A percentile compares a stretch with the other conserved stretches of the same genome.
These are phyloP conservation scores for Candida odintsovae DNA, from an alignment of 805 yeast genomes.

Conservation along the genomic window DNA sequence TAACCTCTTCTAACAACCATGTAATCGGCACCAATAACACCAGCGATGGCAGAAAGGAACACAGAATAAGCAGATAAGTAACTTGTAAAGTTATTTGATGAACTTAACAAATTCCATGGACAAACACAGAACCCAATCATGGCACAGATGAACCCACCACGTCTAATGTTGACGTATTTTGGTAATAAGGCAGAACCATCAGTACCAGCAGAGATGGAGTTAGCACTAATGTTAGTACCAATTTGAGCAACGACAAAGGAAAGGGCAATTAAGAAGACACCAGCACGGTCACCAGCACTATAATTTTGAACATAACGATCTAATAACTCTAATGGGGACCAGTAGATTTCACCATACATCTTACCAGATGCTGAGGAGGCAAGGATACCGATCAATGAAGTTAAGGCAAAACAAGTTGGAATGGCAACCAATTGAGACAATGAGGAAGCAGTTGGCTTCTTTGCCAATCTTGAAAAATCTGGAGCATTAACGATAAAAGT, in stretches of 20 bases:
- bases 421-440: slow-evolving; percentile 59
- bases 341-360: slow-evolving; percentile 62
- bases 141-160: slow-evolving; percentile 80
- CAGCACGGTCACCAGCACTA: slow-evolving; percentile 62
- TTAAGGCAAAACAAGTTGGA: slow-evolving; percentile 73
- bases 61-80: slow-evolving; percentile 78
- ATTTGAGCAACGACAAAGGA: slow-evolving; percentile 73
- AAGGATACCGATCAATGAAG: slow-evolving; percentile 79
- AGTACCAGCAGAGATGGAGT: slow-evolving; percentile 67
- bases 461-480: slow-evolving; percentile 82
- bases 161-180: slow-evolving; percentile 60
- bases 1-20: slow-evolving; percentile 69
- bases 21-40: slow-evolving; percentile 67
- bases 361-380: slow-evolving; percentile 74
- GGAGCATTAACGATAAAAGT: slow-evolving; percentile 87
- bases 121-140: slow-evolving; percentile 62
- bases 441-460: slow-evolving; percentile 43
- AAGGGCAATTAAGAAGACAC: slow-evolving; percentile 68
- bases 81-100: slow-evolving; percentile 70
- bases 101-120: slow-evolving; percentile 76
- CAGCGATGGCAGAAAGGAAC: slow-evolving; percentile 78
- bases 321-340: slow-evolving; percentile 76
- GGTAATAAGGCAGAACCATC: slow-evolving; percentile 66
- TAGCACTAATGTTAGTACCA: slow-evolving; percentile 73
- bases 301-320: slow-evolving; percentile 53